Evolutionary conservation across 2,329 filamentous ascomycete species (phyloP), one percentile per base, ranked within the genome.

Genomic region (Paramyrothecium sp.): DNA sequence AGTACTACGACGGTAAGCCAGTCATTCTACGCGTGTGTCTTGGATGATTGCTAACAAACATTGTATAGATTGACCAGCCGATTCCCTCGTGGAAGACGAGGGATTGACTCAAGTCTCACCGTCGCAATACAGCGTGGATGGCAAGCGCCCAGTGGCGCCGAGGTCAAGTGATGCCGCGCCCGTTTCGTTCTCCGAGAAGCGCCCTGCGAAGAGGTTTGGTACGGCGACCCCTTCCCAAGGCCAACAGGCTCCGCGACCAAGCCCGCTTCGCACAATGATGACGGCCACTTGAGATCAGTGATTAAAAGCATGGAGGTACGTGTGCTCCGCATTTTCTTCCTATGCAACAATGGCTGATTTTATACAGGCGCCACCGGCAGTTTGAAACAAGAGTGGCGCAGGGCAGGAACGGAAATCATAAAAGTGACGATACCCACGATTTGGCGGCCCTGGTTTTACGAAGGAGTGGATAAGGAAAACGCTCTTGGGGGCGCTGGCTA

Each of bases 41-140:
- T 33, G 11, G 49, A 33, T 17, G 22, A 17, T 4, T 53, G 44
- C 57, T 63, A 56, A 65, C 56, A 19, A 22, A 22, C 26, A 33
- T n/a, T 17, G 26, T 58, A 33, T 66, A 89, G 87, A 96, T 95
- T 94, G 90, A 94, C 90, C 88, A 84, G 86, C 87, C 86, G 86
- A 91, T 82, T 83, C 85, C 91, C 91, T 94, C 90, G 90, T 89
- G 78, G 75, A 80, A 75, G 83, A 88, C 91, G 93, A 96, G 93
- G 92, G 89, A 86, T 67, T 81, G 82, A 81, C 83, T 88, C 89
- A 85, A 85, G 83, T 77, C 78, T 72, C 75, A 73, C 69, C 73
- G 74, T 76, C 74, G 66, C 75, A 71, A 73, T 71, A 71, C 69
- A 73, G 71, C 69, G 72, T 69, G 70, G 72, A 71, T 73, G 73